Evolutionary conservation across 208 protist species (phyloP).

Genomic region (Crithidia expoeki): DNA sequence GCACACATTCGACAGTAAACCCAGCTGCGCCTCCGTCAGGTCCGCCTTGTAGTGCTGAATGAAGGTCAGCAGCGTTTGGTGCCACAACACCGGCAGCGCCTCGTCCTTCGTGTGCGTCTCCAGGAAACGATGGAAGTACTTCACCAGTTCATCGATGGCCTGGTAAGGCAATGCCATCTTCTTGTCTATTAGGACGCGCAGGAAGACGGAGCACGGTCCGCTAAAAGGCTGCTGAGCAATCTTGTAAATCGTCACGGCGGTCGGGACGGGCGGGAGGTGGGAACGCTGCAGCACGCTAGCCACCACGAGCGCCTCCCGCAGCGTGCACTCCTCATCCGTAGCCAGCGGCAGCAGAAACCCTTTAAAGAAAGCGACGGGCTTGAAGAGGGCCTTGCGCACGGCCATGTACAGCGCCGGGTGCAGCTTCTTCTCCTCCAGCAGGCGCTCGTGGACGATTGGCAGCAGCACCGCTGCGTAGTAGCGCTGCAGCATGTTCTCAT

Average conservation of each 20-base stretch:
- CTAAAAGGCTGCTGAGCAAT: conserved; percentile 93
- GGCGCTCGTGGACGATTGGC: conserved; percentile 90
- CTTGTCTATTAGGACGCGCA: conserved; percentile 97
- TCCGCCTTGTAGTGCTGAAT: conserved; percentile 88
- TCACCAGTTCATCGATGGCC: conserved; percentile 95
- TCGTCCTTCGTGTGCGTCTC: conserved; percentile 76
- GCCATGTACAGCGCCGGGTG: conserved; percentile 99
- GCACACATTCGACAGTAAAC: conserved; percentile 76
- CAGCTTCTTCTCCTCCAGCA: conserved; percentile 90
- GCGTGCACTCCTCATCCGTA: conserved; percentile 93
- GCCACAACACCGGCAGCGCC: conserved; percentile 96
- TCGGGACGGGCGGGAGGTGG: conserved; percentile 90
- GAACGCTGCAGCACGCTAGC: conserved; percentile 93
- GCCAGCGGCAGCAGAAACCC: conserved; percentile 98
- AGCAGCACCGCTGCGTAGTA: conserved; percentile 98
- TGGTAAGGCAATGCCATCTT: conserved; percentile 97
- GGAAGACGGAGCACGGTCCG: conserved; percentile 92
- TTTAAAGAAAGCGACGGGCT: conserved; percentile 99
- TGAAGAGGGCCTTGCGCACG: conserved; percentile 98
- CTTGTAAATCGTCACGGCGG: conserved; percentile 95
- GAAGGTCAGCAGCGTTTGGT: conserved; percentile 96
- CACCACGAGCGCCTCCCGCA: conserved; percentile 96
- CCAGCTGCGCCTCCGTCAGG: conserved; percentile 75
- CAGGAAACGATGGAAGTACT: conserved; percentile 95
- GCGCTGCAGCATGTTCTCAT: conserved; percentile 96